Evolutionary conservation across 139 green algal species (phyloP).

Genomic region (Nannochloris sp.): DNA sequence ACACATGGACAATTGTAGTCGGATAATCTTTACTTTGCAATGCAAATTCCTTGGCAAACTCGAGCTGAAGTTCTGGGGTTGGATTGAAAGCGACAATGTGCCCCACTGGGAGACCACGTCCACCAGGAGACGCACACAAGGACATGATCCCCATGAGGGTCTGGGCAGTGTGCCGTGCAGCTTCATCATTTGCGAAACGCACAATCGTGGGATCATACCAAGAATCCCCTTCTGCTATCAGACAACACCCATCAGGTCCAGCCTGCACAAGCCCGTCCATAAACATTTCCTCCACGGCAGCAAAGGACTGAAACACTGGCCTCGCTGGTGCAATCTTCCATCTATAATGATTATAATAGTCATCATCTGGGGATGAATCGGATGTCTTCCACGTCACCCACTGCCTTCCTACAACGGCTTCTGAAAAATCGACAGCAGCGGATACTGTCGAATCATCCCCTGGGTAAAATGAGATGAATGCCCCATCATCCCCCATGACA

Average conservation of each 20-base stretch:
- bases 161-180: slow-evolving; percentile 2
- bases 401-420: slow-evolving; percentile 72
- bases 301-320: not conserved
- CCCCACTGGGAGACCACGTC: slow-evolving; percentile 12
- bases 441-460: slow-evolving; percentile 32
- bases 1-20: not conserved
- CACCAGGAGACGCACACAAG: slow-evolving; percentile 6
- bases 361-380: not conserved
- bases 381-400: slow-evolving; percentile 67
- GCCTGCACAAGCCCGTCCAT: not conserved
- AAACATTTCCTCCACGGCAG: slow-evolving; percentile 7
- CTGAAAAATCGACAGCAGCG: slow-evolving; percentile 58
- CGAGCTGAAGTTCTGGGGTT: not conserved
- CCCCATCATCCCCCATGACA: slow-evolving; percentile 49
- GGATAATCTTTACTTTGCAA: not conserved
- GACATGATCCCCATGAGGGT: slow-evolving; percentile 6
- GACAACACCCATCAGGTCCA: slow-evolving; percentile 6
- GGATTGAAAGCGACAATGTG: slow-evolving; percentile 16
- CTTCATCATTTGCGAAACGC: slow-evolving; percentile 10
- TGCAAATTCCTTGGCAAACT: slow-evolving; percentile 11
- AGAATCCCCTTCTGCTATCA: slow-evolving; percentile 3
- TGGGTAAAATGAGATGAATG: slow-evolving; percentile 69
- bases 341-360: slow-evolving; percentile 3
- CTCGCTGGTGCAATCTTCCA: slow-evolving; percentile 10
- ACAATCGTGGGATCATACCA: slow-evolving; percentile 14